Base-by-base conservation (phyloP, 1,139 yeast species). In the Suhomyces kunorum region DNA sequence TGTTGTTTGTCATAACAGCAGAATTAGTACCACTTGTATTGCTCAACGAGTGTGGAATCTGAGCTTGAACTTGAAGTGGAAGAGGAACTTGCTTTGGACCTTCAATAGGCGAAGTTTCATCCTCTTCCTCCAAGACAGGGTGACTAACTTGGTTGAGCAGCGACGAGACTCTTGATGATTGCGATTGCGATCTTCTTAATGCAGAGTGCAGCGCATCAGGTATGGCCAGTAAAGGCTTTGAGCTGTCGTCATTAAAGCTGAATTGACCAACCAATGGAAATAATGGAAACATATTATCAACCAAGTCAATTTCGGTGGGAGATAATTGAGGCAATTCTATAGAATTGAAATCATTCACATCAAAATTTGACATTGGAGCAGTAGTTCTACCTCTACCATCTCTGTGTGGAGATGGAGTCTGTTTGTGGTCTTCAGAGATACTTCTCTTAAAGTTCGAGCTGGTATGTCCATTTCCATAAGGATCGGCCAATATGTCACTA, bases 261-360 rank as follows among this genome's bases (percentile, higher is more conserved):
- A 60, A 59, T 24, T 66, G 64, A 2, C 81, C 81, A 31, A 76
- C 74, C 40, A 77, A 59, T 0, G 81, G 80, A 42, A 74, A 76
- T 22, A 77, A 60, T 2, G 82, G 82, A 48, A 76, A 76, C 63
- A 71, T 64, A 23, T 59, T 56, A 34, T 64, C 59, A 36, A 44
- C 49, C 41, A 47, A 31, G 26, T 49, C 50, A 26, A 49, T 26
- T 29, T 50, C 54, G 12, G 41, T 40, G 1, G 54, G 54, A 7
- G 51, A 49, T 18, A 45, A 32, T 24, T 43, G 44, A 8, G 48
- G 38, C 8, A 34, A 40, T 3, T 46, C 51, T 23, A 39, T 24
- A 4, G 42, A 30, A 13, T 34, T 30, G 15, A 36, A 38, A 15
- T 38, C 44, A 22, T 36, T 42, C 29, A 36, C 32, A 22, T 41